Percentiles rank a stretch among this genome's conserved stretches.
phyloP scores from a whole-genome alignment of 106 monocot species.

The Dioscorea zingiberensis region DNA sequence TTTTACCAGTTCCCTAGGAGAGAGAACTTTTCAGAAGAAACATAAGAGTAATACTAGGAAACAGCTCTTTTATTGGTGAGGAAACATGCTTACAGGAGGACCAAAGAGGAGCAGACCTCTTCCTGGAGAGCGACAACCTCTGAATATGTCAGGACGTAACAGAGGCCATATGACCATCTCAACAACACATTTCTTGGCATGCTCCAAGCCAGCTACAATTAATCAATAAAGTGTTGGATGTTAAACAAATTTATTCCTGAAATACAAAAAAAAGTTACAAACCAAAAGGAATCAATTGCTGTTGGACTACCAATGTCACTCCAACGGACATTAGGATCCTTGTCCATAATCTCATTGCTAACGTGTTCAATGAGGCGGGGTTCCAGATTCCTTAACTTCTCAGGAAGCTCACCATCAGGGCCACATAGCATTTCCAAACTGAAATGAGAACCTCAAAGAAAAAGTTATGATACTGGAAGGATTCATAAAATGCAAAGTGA shows the following conservation, averaged over 20 bases:
- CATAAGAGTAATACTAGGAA: background rate
- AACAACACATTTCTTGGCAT: conserved; percentile 98
- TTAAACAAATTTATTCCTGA: background rate
- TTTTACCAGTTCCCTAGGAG: conserved; percentile 92
- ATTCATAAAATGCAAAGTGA: too few relatives aligned
- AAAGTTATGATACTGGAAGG: background rate
- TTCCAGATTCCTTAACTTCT: conserved; percentile 94
- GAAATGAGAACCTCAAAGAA: conserved; percentile 7
- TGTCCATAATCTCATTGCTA: conserved; percentile 99
- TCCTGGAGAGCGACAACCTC: conserved; percentile 91
- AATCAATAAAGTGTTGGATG: conserved; percentile 3
- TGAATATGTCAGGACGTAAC: conserved; percentile 94
- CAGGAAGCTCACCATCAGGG: conserved; percentile 93
- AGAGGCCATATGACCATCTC: conserved; percentile 99
- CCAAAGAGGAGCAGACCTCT: conserved; percentile 92
- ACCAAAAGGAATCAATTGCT: background rate
- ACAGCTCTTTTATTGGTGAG: background rate
- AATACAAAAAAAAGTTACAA: background rate
- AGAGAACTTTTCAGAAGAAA: background rate
- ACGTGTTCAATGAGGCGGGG: conserved; percentile 97
- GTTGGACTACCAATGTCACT: conserved; percentile 74
- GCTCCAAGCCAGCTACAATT: conserved; percentile 90
- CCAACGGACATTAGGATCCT: conserved; percentile 97
- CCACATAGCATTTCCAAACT: conserved; percentile 93
- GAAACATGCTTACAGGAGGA: conserved; percentile 68